A percentile compares a stretch with the other conserved stretches of the same genome.
Evolutionary conservation across 2,329 filamentous ascomycete species (phyloP).

Genomic region (Beauveria sp.): DNA sequence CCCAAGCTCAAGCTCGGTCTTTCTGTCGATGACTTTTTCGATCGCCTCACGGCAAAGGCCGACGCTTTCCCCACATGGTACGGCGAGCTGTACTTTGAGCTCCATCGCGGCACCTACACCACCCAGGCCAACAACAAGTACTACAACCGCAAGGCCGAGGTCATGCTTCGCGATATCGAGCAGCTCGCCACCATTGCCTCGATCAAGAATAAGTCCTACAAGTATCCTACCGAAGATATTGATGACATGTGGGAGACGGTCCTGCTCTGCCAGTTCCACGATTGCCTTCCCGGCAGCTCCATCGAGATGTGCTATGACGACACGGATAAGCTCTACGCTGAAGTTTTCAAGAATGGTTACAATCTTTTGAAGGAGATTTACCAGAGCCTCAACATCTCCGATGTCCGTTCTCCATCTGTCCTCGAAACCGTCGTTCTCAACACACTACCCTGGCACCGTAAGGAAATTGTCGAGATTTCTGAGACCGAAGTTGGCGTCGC

Average conservation of each 20-base stretch:
- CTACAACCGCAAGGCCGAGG: conserved; percentile 83
- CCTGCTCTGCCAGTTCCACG: conserved; percentile 92
- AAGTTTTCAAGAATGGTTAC: conserved; percentile 71
- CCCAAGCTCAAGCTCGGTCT: conserved; percentile 83
- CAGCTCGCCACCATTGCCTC: conserved; percentile 80
- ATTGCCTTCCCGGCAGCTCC: conserved; percentile 87
- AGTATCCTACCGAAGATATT: conserved; percentile 89
- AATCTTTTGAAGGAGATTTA: conserved; percentile 64
- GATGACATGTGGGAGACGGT: conserved; percentile 94
- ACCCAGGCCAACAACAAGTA: conserved; percentile 96
- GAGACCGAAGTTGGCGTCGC: conserved; percentile 45
- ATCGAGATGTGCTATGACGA: conserved; percentile 99
- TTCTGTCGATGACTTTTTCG: conserved; percentile 93
- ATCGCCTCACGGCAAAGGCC: conserved; percentile 71
- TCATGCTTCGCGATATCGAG: conserved; percentile 80
- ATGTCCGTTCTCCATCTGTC: conserved; percentile 31
- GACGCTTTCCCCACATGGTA: conserved; percentile 88
- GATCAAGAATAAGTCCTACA: conserved; percentile 63
- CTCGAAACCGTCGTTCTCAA: conserved; percentile 61
- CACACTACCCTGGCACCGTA: conserved; percentile 78
- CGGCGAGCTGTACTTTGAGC: conserved; percentile 94
- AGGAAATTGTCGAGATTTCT: conserved; percentile 62
- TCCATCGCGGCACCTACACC: conserved; percentile 95
- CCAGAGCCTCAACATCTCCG: conserved; percentile 55
- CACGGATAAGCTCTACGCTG: conserved; percentile 78